Evolutionary conservation across 306 rosid species (phyloP).

Genomic region (Cicer yamashitae): DNA sequence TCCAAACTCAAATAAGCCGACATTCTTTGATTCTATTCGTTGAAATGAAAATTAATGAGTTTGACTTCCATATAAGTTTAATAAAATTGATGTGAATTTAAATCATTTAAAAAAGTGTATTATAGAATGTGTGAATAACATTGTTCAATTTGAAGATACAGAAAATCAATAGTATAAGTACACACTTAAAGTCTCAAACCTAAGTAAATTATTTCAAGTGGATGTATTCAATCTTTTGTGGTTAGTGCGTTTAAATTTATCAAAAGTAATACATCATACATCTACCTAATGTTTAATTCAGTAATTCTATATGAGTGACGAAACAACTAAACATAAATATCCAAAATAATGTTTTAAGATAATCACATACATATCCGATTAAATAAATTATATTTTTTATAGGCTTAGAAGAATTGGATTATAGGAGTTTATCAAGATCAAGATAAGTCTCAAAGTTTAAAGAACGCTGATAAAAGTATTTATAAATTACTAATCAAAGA

Average conservation of each 20-base stretch:
- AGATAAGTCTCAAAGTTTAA: no score
- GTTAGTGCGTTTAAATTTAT: constrained; percentile 31
- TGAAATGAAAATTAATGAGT: no score
- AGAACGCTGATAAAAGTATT: no score
- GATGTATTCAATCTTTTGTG: constrained; percentile 17
- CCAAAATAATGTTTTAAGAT: neutral
- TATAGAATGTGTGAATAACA: neutral
- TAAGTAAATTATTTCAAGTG: constrained; percentile 34
- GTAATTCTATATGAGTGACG: neutral
- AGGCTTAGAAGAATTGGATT: no score
- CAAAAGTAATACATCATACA: constrained; percentile 34
- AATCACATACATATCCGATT: neutral
- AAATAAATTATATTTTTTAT: no score
- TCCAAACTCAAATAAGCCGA: neutral
- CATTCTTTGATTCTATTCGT: neutral
- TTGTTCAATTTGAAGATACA: neutral
- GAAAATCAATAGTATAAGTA: constrained; percentile 5
- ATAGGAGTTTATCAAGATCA: no score
- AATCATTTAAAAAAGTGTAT: neutral
- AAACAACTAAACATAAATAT: neutral
- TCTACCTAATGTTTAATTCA: constrained; percentile 37
- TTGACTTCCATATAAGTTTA: neutral
- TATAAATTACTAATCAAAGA: no score
- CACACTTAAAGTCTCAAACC: constrained; percentile 38
- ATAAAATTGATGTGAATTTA: neutral